These are phyloP conservation scores for Pezicula rhizophila DNA, from an alignment of 2,329 filamentous ascomycete species.

Conservation along the genomic window DNA sequence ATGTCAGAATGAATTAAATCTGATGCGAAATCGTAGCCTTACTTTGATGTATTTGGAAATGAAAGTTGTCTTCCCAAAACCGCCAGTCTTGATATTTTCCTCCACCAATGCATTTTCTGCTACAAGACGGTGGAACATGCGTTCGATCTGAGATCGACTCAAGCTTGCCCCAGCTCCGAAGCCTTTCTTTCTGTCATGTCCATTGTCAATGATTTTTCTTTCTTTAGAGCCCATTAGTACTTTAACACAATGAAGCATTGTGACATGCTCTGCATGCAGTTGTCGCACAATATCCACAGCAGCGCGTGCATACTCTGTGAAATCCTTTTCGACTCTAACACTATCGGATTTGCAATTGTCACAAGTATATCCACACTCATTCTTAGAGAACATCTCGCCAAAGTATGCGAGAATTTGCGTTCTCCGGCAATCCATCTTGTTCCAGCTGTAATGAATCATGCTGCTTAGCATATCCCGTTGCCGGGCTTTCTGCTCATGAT, in stretches of 20 bases:
- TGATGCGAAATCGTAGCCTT: constrained; percentile 24
- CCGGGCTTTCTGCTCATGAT: constrained; percentile 71
- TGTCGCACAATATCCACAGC: constrained; percentile 63
- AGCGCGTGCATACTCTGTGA: constrained; percentile 66
- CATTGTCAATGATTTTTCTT: constrained; percentile 43
- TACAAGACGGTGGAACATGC: constrained; percentile 73
- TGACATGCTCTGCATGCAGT: constrained; percentile 55
- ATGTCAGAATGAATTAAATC: constrained; percentile 24
- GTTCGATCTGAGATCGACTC: constrained; percentile 71
- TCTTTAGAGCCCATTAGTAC: constrained; percentile 67
- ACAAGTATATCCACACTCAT: constrained; percentile 68
- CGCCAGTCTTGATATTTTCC: constrained; percentile 44
- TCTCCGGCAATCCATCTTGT: constrained; percentile 78
- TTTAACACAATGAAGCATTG: constrained; percentile 76
- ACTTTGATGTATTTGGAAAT: constrained; percentile 68
- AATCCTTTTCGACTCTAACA: constrained; percentile 64
- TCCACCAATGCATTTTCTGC: constrained; percentile 70
- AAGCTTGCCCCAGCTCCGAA: constrained; percentile 65
- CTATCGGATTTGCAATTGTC: constrained; percentile 81
- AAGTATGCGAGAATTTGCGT: constrained; percentile 92
- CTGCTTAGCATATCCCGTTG: constrained; percentile 80
- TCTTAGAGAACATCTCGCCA: constrained; percentile 70
- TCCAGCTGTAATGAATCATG: constrained; percentile 85
- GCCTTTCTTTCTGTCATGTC: constrained; percentile 34
- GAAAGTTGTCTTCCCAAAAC: constrained; percentile 47